Percentiles rank a stretch among this genome's conserved stretches.
These are phyloP conservation scores for Arachnopeziza araneosa DNA, from an alignment of 2,329 filamentous ascomycete species.

Conservation along the genomic window DNA sequence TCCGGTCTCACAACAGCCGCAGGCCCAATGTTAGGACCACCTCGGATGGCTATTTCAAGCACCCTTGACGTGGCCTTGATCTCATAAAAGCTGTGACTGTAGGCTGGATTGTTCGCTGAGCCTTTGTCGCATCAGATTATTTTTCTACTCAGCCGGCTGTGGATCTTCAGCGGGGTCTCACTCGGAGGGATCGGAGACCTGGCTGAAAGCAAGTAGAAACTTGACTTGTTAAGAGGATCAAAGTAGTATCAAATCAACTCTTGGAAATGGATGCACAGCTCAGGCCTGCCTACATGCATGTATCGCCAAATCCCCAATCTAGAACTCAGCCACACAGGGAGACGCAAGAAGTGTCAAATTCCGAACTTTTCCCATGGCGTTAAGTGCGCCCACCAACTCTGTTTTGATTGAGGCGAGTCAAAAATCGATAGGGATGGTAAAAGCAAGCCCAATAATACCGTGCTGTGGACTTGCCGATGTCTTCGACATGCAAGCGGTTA, in stretches of 20 bases:
- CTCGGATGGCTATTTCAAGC: background rate
- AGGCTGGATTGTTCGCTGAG: background rate
- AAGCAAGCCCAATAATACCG: background rate
- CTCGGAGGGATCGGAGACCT: slow-evolving; percentile 3
- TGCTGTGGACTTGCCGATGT: background rate
- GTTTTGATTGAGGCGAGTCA: background rate
- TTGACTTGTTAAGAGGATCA: background rate
- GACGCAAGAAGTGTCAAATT: slow-evolving; percentile 4
- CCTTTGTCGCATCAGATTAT: background rate
- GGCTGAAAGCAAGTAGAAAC: background rate
- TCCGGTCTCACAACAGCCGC: background rate
- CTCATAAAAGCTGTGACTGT: background rate
- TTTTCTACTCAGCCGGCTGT: background rate
- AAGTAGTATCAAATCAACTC: background rate
- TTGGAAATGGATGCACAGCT: background rate
- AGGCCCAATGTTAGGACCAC: background rate
- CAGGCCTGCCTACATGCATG: background rate
- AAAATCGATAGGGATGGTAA: background rate
- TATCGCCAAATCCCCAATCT: slow-evolving; percentile 6
- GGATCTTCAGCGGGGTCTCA: background rate
- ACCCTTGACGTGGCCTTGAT: background rate
- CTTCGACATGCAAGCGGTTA: background rate
- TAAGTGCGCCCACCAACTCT: background rate
- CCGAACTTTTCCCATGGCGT: background rate
- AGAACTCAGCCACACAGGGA: slow-evolving; percentile 17